Evolutionary conservation across 257 asterid genomes (phyloP), one percentile per base, ranked within the genome.

Genomic region (Leonotis leonurus): DNA sequence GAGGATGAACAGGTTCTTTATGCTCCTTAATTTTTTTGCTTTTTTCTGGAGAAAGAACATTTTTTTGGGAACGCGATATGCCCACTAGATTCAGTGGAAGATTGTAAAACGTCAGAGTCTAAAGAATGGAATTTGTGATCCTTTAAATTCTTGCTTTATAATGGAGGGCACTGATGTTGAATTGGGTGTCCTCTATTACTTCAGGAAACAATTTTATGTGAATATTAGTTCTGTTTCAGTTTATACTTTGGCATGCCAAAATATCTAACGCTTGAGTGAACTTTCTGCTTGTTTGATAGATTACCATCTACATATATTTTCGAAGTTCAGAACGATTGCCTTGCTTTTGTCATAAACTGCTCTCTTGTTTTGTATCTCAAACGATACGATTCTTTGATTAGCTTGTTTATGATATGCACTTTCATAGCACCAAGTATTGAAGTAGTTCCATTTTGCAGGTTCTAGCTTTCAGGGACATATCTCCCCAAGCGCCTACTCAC

Each of bases 401-500:
- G 43, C 46, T 57, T 30, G 35, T 57, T 51, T 4, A 41, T 22
- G 33, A 8, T 21, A 24, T 58, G 21, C 29, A 29, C 46, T 59
- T 25, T 59, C 12, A 27, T 24, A 7, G 65, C 18, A 25, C 14
- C 6, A 5, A 8, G 49, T 40, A 27, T 24, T 22, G 21, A 25
- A 33, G 21, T 30, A 11, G 25, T 35, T 2, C 26, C 20, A 49
- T n/a, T 7, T 62, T 45, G 67, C 83, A 91, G 98, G 95, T 91
- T 81, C 80, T 91, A 46, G 98, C 98, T 70, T 91, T 91, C 77
- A 86, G 92, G 85, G 96, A 91, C 76, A 78, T 84, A 69, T 33
- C 56, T 73, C 95, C 96, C 14, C 95, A 86, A 70, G 95, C 95
- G 7, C 98, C 96, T 25, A 81, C 77, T 3, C 97, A 91, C 78